These are phyloP conservation scores for Acanthamoeba triangularis DNA, from an alignment of 208 protist genomes.

Conservation along the genomic window DNA sequence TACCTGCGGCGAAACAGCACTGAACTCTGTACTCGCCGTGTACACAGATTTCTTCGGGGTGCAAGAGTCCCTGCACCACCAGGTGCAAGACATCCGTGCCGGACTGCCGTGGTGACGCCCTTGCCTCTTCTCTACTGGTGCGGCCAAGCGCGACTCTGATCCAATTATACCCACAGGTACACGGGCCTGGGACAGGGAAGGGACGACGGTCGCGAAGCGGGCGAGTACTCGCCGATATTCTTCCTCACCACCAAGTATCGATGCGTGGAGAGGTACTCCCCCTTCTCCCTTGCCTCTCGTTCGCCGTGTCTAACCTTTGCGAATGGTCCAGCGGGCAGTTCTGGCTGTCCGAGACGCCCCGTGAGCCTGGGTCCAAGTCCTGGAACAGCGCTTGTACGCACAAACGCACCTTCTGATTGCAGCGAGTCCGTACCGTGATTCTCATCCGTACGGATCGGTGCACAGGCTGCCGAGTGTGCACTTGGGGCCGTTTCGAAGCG, in stretches of 20 bases:
- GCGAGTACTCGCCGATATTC: neutral
- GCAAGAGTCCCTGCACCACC: constrained; percentile 10
- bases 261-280: neutral
- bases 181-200: neutral
- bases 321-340: constrained; percentile 10
- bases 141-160: neutral
- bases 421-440: neutral
- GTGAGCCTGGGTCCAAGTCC: neutral
- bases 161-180: neutral
- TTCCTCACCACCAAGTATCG: constrained; percentile 33
- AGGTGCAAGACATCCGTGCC: neutral
- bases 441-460: neutral
- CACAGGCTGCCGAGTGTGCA: constrained; percentile 17
- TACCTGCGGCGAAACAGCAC: neutral
- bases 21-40: no score
- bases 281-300: neutral
- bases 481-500: constrained; percentile 4
- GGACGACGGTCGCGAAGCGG: constrained; percentile 16
- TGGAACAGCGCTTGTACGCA: constrained; percentile 16
- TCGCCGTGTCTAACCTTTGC: neutral
- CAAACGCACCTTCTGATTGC: neutral
- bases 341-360: constrained; percentile 17
- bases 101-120: constrained; percentile 5
- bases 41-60: neutral
- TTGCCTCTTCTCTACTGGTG: neutral